Conservation (phyloP, 345 rosid species). For the Boechera retrofracta region DNA sequence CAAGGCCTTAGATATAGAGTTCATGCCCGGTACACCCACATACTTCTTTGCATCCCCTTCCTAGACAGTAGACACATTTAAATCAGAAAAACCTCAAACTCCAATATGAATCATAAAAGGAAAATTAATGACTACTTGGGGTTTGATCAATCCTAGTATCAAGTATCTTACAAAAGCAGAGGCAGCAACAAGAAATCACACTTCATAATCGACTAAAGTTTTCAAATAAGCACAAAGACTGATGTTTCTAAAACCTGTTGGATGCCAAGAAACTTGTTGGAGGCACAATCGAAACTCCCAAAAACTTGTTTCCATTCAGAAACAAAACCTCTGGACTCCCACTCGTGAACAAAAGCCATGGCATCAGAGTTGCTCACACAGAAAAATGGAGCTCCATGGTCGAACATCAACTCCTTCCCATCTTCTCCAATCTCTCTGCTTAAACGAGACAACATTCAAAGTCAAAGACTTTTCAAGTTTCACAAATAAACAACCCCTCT, state of each 20-base stretch:
- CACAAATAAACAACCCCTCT: not conserved
- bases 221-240: not conserved
- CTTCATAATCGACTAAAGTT: not conserved
- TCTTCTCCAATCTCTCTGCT: constrained; percentile 68
- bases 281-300: constrained; percentile 59
- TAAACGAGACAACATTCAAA: not conserved
- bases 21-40: constrained; percentile 88
- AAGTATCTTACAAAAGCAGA: not conserved
- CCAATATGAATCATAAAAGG: not conserved
- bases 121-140: not conserved
- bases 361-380: constrained; percentile 55
- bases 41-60: constrained; percentile 63
- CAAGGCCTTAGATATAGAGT: constrained; percentile 70
- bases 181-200: not conserved
- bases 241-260: constrained; percentile 57
- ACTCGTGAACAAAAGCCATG: constrained; percentile 62
- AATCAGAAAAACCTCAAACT: constrained; percentile 7
- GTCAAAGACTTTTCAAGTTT: not conserved
- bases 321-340: constrained; percentile 75
- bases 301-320: constrained; percentile 75
- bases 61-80: constrained; percentile 45
- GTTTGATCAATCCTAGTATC: not conserved
- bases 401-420: constrained; percentile 73
- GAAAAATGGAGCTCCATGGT: constrained; percentile 89
- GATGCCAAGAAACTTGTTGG: constrained; percentile 55